Conservation (phyloP, 352 stramenopile genomes). For the Thraustochytrium sp. region DNA sequence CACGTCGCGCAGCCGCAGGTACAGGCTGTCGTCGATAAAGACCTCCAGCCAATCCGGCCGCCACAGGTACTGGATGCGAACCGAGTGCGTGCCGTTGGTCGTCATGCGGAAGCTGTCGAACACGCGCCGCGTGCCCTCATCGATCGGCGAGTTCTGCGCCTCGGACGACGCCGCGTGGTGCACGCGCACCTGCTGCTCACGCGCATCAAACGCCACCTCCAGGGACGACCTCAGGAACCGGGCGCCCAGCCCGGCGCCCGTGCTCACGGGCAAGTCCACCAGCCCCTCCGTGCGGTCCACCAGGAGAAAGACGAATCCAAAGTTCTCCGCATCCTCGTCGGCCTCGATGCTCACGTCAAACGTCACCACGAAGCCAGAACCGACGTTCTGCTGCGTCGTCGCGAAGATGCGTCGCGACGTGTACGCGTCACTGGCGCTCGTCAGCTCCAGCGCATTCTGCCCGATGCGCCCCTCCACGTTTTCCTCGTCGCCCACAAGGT, state of each 20-base stretch:
- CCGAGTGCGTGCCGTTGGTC: not conserved
- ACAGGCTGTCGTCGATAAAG: conserved; percentile 43
- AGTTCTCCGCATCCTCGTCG: not conserved
- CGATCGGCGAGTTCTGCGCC: not conserved
- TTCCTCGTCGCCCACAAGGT: not conserved
- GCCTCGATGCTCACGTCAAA: not conserved
- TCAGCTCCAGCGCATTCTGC: not conserved
- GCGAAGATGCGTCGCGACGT: not conserved
- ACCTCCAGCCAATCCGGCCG: conserved; percentile 35
- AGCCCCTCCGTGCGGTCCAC: conserved; percentile 20
- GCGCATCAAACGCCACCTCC: conserved; percentile 38
- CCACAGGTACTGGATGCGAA: conserved; percentile 41
- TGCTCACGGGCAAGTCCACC: conserved; percentile 16
- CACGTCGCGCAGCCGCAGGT: not conserved
- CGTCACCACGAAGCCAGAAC: conserved; percentile 28
- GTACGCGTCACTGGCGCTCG: not conserved
- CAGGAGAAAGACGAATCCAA: conserved; percentile 24
- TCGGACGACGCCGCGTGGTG: not conserved
- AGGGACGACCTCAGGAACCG: conserved; percentile 17
- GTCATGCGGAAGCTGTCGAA: not conserved
- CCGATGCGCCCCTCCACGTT: not conserved
- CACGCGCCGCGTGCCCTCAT: not conserved
- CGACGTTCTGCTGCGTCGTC: conserved; percentile 20
- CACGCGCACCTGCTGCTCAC: conserved; percentile 6
- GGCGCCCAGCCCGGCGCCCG: not conserved